A percentile compares a stretch with the other conserved stretches of the same genome.
Conservation (phyloP, 129 eudicot genomes). For the Artemisia annua region DNA sequence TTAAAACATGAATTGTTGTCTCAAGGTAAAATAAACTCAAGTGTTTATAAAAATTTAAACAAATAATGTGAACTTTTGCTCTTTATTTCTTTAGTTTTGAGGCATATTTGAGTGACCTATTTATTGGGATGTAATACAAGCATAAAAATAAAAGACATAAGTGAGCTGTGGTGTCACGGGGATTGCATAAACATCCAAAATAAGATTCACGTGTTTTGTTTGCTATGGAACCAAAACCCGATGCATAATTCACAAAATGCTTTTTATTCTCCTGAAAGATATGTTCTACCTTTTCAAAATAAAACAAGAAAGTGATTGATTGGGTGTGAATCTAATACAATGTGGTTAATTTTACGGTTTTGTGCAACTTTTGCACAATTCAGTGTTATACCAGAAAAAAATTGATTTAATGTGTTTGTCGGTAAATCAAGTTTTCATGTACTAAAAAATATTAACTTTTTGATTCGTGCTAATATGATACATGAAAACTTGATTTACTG, state of each 20-base stretch:
- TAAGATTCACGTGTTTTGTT: constrained; percentile 36
- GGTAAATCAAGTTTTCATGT: no score
- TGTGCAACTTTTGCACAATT: no score
- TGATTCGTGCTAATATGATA: no score
- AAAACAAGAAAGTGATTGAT: no score
- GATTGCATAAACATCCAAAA: constrained; percentile 32
- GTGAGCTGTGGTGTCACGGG: constrained; percentile 34
- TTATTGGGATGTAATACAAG: background rate
- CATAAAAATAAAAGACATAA: background rate
- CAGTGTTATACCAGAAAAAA: no score
- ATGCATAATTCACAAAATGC: background rate
- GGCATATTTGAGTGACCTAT: background rate
- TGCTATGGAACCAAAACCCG: constrained; percentile 21
- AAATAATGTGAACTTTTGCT: background rate
- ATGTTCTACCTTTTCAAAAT: background rate
- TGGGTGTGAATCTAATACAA: no score
- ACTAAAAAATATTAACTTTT: no score
- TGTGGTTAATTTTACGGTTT: no score
- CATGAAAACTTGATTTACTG: no score
- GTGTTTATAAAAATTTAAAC: background rate
- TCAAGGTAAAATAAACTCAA: no score
- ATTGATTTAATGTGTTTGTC: no score
- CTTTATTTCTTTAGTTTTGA: background rate
- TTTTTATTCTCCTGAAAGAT: background rate
- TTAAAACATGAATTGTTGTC: no score